Base-by-base conservation (phyloP, 768 basidiomycete species). In the Rhodosporidiobolus odoratus region DNA sequence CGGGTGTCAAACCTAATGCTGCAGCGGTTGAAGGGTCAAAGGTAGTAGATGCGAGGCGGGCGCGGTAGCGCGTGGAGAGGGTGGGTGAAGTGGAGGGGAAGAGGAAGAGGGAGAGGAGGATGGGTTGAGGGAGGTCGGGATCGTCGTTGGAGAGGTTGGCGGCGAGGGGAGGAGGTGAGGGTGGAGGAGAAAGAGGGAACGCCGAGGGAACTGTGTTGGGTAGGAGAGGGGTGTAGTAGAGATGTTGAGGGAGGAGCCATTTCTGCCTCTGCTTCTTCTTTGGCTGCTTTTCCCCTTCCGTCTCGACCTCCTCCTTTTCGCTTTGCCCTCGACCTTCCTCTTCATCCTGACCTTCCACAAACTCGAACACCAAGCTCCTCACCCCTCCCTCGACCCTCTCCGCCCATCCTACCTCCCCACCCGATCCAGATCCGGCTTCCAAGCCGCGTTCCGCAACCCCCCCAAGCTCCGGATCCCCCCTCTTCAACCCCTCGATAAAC, bases 101-200 rank as follows among this genome's bases (percentile, higher is more conserved):
- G 43, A 73, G 48, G 62, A 74, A 74, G 68, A 70, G 65, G 0
- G 73, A 74, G 43, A 74, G 66, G 30, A 74, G 62, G 58, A 68
- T 61, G 52, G 48, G 53, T 34, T 64, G 58, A 0, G n/a, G n/a
- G n/a, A n/a, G n/a, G 41, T 50, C 45, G 47, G 27, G 8, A n/a
- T n/a, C 21, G 9, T 8, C 48, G 21, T 19, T 23, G 23, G 37
- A 6, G 35, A 30, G n/a, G 19, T 43, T 37, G 19, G 27, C 30
- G 47, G 40, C 27, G 58, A 15, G 7, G 37, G 40, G 17, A 23
- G 40, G 10, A 37, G 35, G 30, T 19, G 53, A 35, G 16, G 56
- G 45, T 2, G 40, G 15, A 5, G 45, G 19, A n/a, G 59, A 34
- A 4, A 35, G 34, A 17, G 54, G 57, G 25, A 58, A 40, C 4